These are phyloP conservation scores for Tetrapisispora nanseiensis DNA, from an alignment of 805 yeast genomes.

Conservation along the genomic window DNA sequence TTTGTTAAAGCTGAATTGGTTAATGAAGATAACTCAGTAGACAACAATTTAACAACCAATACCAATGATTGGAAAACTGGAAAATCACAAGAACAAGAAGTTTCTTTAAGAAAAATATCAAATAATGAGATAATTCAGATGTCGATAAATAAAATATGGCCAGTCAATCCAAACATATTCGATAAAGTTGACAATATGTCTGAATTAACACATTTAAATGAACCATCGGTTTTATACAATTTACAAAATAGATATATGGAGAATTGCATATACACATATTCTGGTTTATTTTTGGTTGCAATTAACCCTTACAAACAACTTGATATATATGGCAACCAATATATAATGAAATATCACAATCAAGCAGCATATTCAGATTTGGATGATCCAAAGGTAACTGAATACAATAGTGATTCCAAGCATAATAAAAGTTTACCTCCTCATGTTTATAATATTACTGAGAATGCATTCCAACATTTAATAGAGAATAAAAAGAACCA, in stretches of 20 bases:
- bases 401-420: background rate
- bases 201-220: slow-evolving; percentile 85
- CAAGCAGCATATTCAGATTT: background rate
- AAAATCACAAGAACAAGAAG: slow-evolving; percentile 12
- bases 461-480: slow-evolving; percentile 72
- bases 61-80: slow-evolving; percentile 15
- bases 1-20: slow-evolving; percentile 23
- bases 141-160: slow-evolving; percentile 31
- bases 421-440: slow-evolving; percentile 34
- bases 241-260: slow-evolving; percentile 64
- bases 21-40: slow-evolving; percentile 7
- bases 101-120: slow-evolving; percentile 11
- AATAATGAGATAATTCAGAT: slow-evolving; percentile 10
- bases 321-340: slow-evolving; percentile 56
- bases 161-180: slow-evolving; percentile 77
- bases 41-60: background rate
- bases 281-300: slow-evolving; percentile 92
- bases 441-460: slow-evolving; percentile 86
- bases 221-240: slow-evolving; percentile 89
- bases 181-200: slow-evolving; percentile 94
- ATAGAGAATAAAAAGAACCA: slow-evolving; percentile 65
- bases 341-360: slow-evolving; percentile 50
- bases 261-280: slow-evolving; percentile 82
- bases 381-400: background rate
- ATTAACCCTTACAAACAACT: slow-evolving; percentile 76